Evolutionary conservation across 2,329 filamentous ascomycete genomes (phyloP), one percentile per base, ranked within the genome.

Genomic region (Colletotrichum higginsianum): DNA sequence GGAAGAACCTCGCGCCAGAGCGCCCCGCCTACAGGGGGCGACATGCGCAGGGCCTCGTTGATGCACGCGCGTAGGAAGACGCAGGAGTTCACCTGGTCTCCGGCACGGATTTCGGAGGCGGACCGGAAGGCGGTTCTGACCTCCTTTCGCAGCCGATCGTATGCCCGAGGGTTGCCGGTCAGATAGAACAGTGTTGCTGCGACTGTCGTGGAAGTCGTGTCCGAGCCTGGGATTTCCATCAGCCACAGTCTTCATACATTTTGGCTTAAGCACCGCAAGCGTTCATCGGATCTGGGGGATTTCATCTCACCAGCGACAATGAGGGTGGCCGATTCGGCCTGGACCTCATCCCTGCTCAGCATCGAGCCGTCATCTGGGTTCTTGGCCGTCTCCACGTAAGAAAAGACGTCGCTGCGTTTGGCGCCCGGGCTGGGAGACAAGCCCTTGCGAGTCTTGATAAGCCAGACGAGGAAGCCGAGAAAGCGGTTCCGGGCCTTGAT

Each of bases 341-440:
- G 83, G 11, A 86, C 64, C 12, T 64, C 66, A 35, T 50, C 80
- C 67, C 86, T 84, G 11, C 78, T 79, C 0, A 80, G 82, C 15
- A 77, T 82, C 16, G 86, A 80, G 0, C 81, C 81, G 42, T 84
- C 80, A 64, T 83, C 83, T 0, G 84, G 84, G 73, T 85, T 82
- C 84, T 65, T 82, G 82, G 46, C 83, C 82, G 67, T 85, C 81
- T 86, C 77, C 26, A 86, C 77, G 70, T 85, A 85, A 66, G 85
- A 82, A 75, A 86, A 85, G 74, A 86, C 84, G 64, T 86, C 84
- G 30, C 30, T 70, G 82, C 84, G 62, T 84, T 84, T 30, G 30
- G 30, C 30, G 3, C 30, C 30, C 30, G 30, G 47, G 79, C 78
- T 49, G 81, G 53, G 35, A 74, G 73, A 16, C 46, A 66, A 21